Base-by-base conservation (phyloP, 495 filamentous ascomycete species). In the Parathielavia hyrcaniae region DNA sequence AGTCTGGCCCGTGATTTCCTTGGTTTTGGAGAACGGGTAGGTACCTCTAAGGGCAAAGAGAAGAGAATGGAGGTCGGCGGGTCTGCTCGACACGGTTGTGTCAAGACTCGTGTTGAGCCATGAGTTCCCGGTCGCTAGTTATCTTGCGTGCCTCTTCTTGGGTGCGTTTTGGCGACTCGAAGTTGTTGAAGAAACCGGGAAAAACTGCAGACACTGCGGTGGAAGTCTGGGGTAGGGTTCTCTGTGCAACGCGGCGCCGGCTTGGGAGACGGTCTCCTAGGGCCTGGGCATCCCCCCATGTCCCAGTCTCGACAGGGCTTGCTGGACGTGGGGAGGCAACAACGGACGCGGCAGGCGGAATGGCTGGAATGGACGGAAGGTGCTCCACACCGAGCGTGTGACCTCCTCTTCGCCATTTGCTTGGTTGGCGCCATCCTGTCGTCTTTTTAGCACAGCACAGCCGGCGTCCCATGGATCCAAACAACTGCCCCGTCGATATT, bases 391-490 rank as follows among this genome's bases (percentile, higher is more conserved):
- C 48, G 60, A 45, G 41, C 66, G 59, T 67, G 62, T 67, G 64
- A 69, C 64, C 65, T 55, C 34, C 32, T 62, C 55, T 49, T 52
- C 49, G 32, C 49, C n/a, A 16, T 63, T 58, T 69, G 56, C 62
- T 63, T 67, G 66, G 64, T 64, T 46, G 47, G 54, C 20, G 58
- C 19, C 32, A 47, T 53, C 44, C 63, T n/a, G n/a, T 59, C 53
- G 40, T 2, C 44, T 55, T 63, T 63, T 61, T 30, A 30, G 64
- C 65, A 62, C 65, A 54, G 35, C 30, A 46, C 50, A 50, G 32
- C 20, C n/a, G 17, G n/a, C 36, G 16, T 53, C 6, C 41, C 43
- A 48, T 58, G 41, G 50, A 41, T 57, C 50, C 50, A 45, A 54
- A 17, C 19, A 46, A 30, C 26, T 30, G 26, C 6, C 26, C 6